Percentiles rank a stretch among this genome's conserved stretches.
These are phyloP conservation scores for Solanum corneliomulleri DNA, from an alignment of 257 asterid genomes.

Conservation along the genomic window DNA sequence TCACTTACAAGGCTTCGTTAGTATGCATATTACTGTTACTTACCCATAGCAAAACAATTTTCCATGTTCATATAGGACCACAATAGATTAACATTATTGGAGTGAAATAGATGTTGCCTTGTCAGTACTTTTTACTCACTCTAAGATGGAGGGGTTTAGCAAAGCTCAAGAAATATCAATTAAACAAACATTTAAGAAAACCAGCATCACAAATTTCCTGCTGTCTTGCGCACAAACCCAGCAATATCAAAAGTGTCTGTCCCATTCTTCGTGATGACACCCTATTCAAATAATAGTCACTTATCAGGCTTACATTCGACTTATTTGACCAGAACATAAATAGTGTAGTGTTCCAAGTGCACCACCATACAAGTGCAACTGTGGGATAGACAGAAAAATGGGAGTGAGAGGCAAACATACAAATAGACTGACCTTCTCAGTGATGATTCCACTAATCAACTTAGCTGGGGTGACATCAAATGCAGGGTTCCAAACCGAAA, in stretches of 20 bases:
- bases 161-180: neutral
- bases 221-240: slow-evolving; percentile 24
- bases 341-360: neutral
- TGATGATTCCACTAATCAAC: slow-evolving; percentile 60
- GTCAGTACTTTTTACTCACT: neutral
- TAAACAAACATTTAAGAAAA: neutral
- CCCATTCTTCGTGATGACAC: slow-evolving; percentile 64
- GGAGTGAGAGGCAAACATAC: slow-evolving; percentile 10
- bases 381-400: neutral
- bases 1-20: neutral
- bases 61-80: neutral
- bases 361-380: neutral
- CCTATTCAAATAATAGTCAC: slow-evolving; percentile 26
- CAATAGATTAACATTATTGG: neutral
- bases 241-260: slow-evolving; percentile 45
- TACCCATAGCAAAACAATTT: neutral
- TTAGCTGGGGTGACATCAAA: slow-evolving; percentile 90
- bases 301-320: neutral
- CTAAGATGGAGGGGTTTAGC: neutral
- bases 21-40: neutral
- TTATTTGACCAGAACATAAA: neutral
- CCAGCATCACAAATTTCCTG: neutral
- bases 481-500: slow-evolving; percentile 96
- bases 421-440: slow-evolving; percentile 58
- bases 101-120: neutral